Conservation (phyloP, 1,284 basidiomycete species). For the Anthracocystis walkeri region DNA sequence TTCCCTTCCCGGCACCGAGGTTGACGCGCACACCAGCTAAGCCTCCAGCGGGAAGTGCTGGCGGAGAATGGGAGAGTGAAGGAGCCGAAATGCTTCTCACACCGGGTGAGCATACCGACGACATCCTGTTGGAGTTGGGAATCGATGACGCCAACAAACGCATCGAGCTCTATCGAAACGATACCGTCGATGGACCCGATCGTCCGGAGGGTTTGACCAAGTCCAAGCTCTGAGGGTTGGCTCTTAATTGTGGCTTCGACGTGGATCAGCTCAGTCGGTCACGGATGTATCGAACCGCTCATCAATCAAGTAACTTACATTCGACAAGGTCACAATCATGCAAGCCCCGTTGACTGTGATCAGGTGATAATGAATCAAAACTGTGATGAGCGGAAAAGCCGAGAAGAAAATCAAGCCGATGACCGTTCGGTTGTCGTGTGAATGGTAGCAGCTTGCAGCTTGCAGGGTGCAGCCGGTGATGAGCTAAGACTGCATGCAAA, state of each 20-base stretch:
- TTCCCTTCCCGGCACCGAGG: slow-evolving; percentile 64
- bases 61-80: slow-evolving; percentile 38
- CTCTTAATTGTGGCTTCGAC: background rate
- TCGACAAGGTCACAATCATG: too few species aligned
- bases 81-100: slow-evolving; percentile 52
- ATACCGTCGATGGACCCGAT: slow-evolving; percentile 57
- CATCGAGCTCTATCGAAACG: slow-evolving; percentile 37
- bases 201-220: slow-evolving; percentile 32
- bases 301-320: background rate
- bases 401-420: too few species aligned
- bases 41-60: slow-evolving; percentile 41
- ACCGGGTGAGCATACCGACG: slow-evolving; percentile 65
- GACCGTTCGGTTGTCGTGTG: too few species aligned
- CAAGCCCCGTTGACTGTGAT: too few species aligned
- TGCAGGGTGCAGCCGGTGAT: slow-evolving; percentile 2
- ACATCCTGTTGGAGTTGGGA: slow-evolving; percentile 58
- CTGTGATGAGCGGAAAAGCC: too few species aligned
- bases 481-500: slow-evolving; percentile 11
- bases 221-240: slow-evolving; percentile 32
- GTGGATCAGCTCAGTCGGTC: too few species aligned
- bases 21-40: slow-evolving; percentile 64
- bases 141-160: slow-evolving; percentile 31
- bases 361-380: too few species aligned
- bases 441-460: too few species aligned
- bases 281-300: background rate